phyloP scores from a whole-genome alignment of 257 asterid genomes.

The Nicotiana sylvestris region DNA sequence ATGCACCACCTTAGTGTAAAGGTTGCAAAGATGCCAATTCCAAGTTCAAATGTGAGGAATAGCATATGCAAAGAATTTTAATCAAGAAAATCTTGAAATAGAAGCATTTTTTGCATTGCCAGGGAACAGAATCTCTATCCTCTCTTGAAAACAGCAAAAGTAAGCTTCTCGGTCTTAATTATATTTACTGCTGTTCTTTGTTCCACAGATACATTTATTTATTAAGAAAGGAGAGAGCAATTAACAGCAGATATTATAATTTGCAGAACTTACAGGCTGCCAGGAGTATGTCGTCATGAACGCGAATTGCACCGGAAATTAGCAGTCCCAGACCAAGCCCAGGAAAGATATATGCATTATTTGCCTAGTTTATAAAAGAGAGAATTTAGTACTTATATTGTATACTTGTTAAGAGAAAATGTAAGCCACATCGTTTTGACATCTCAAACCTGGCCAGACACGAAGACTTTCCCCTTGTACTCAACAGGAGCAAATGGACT shows the following conservation, averaged over 20 bases:
- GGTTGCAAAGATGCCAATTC: not conserved
- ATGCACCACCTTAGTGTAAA: not conserved
- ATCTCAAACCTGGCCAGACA: conserved; percentile 65
- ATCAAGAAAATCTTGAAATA: not conserved
- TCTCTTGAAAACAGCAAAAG: not conserved
- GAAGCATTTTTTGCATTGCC: not conserved
- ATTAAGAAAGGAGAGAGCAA: not conserved
- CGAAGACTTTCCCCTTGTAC: conserved; percentile 44
- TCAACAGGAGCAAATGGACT: conserved; percentile 72
- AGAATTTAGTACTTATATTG: not conserved
- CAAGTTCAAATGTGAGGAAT: not conserved
- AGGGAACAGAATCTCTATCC: not conserved
- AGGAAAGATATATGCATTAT: conserved; percentile 87
- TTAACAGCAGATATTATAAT: not conserved
- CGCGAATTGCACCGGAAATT: conserved; percentile 90
- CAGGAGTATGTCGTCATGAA: conserved; percentile 87
- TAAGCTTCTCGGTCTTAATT: not conserved
- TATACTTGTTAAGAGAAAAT: not conserved
- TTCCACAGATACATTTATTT: not conserved
- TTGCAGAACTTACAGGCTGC: conserved; percentile 72
- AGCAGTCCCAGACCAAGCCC: conserved; percentile 88
- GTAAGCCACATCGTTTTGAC: not conserved
- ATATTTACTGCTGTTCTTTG: not conserved
- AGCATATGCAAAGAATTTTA: not conserved
- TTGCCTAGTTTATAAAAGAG: conserved; percentile 43